These are phyloP conservation scores for Hypoxylon intermedium DNA, from an alignment of 495 filamentous ascomycete species.

Conservation along the genomic window DNA sequence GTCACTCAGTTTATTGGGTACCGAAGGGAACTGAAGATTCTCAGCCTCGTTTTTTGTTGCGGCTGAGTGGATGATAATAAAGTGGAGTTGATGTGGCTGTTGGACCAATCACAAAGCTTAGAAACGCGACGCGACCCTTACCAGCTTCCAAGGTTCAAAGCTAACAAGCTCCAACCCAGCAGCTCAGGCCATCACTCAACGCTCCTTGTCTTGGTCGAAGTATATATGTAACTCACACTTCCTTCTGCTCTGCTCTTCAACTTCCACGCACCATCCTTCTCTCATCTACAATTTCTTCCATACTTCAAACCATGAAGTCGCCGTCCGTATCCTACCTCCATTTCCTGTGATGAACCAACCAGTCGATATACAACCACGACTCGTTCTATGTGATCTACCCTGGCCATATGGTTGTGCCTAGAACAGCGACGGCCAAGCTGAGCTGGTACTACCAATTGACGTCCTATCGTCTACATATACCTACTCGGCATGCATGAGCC, in stretches of 20 bases:
- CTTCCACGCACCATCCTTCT: too few species aligned
- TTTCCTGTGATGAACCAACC: too few species aligned
- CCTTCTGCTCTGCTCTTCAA: too few species aligned
- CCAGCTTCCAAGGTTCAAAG: too few species aligned
- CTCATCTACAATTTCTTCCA: too few species aligned
- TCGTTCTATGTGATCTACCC: background rate
- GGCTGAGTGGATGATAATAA: conserved; percentile 16
- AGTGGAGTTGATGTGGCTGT: conserved; percentile 1
- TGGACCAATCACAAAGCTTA: background rate
- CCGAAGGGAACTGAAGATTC: conserved; percentile 8
- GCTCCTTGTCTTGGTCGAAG: background rate
- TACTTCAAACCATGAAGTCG: too few species aligned
- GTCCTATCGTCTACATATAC: background rate
- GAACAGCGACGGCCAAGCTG: background rate
- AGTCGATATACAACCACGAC: background rate
- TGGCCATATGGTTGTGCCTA: too few species aligned
- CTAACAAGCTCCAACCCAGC: too few species aligned
- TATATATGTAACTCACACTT: too few species aligned
- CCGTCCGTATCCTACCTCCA: too few species aligned
- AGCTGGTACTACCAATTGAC: background rate
- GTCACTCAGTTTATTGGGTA: conserved; percentile 4
- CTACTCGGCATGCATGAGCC: background rate
- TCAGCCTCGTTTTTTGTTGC: conserved; percentile 31
- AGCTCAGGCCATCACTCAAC: background rate
- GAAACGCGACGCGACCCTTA: conserved; percentile 15